A percentile compares a stretch with the other conserved stretches of the same genome.
Conservation (phyloP, 2,329 filamentous ascomycete species). For the Xylariaceae sp. region DNA sequence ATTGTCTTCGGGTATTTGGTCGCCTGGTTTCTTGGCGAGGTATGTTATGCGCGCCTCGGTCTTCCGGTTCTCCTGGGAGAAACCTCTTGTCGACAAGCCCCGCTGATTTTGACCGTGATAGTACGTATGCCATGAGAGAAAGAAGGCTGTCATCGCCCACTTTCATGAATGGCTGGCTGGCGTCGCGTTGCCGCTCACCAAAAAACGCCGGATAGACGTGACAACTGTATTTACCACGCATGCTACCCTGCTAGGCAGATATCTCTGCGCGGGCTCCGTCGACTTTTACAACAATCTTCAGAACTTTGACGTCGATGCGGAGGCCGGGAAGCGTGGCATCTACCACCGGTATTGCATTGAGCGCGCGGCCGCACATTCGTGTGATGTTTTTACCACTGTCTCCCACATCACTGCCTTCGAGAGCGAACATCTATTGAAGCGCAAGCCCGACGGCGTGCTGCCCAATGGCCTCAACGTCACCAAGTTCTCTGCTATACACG, state of each 20-base stretch:
- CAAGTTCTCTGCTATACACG: constrained; percentile 96
- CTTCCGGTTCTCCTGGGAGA: not conserved
- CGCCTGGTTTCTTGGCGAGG: constrained; percentile 97
- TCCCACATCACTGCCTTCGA: constrained; percentile 98
- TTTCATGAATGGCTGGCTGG: constrained; percentile 99
- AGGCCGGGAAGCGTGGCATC: constrained; percentile 95
- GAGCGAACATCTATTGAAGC: constrained; percentile 93
- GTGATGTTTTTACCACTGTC: constrained; percentile 97
- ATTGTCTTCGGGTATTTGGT: constrained; percentile 97
- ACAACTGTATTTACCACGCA: constrained; percentile 99
- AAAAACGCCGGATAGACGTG: constrained; percentile 90
- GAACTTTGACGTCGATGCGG: constrained; percentile 90
- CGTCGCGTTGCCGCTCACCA: constrained; percentile 84
- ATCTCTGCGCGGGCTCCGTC: constrained; percentile 93
- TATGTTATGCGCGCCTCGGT: constrained; percentile 38
- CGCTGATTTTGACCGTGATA: constrained; percentile 34
- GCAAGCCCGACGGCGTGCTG: constrained; percentile 92
- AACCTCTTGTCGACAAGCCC: not conserved
- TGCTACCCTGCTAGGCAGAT: constrained; percentile 88
- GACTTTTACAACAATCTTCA: constrained; percentile 99
- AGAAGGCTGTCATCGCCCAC: constrained; percentile 88
- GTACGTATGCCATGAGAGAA: constrained; percentile 92
- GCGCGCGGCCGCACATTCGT: constrained; percentile 81
- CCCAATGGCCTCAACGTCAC: constrained; percentile 97
- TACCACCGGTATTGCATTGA: constrained; percentile 99